phyloP scores from a whole-genome alignment of 2,329 filamentous ascomycete species.

The Pseudopyricularia cyperi region DNA sequence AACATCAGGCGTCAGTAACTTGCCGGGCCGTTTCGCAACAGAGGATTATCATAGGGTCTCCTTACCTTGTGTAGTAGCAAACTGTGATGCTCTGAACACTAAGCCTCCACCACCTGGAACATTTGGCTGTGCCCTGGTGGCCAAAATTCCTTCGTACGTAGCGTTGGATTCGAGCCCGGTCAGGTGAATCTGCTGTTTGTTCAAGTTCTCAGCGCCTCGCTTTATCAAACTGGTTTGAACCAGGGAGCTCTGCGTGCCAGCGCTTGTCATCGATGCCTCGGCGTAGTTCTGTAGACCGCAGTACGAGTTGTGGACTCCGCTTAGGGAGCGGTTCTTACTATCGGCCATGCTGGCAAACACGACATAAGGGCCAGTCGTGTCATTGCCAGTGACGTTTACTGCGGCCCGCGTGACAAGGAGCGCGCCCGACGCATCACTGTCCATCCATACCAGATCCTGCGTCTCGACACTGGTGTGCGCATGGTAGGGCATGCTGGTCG shows the following conservation, averaged over 20 bases:
- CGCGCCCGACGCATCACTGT: constrained; percentile 69
- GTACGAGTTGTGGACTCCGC: constrained; percentile 65
- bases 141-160: constrained; percentile 61
- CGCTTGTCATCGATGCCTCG: constrained; percentile 44
- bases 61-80: constrained; percentile 66
- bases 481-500: constrained; percentile 68
- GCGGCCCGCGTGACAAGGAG: constrained; percentile 68
- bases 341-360: constrained; percentile 59
- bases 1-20: neutral
- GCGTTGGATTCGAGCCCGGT: constrained; percentile 60
- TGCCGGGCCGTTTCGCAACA: neutral
- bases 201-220: constrained; percentile 50
- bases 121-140: constrained; percentile 34
- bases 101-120: constrained; percentile 59
- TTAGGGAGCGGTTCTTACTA: constrained; percentile 41
- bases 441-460: constrained; percentile 61
- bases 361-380: constrained; percentile 51
- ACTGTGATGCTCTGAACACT: constrained; percentile 60
- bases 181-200: constrained; percentile 83
- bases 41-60: neutral
- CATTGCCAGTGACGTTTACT: constrained; percentile 34
- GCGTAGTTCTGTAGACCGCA: constrained; percentile 64
- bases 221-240: constrained; percentile 55
- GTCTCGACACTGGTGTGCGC: constrained; percentile 37
- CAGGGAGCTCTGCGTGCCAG: constrained; percentile 31